Base-by-base conservation (phyloP, 2,329 filamentous ascomycete species). In the Fusarium floridanum region DNA sequence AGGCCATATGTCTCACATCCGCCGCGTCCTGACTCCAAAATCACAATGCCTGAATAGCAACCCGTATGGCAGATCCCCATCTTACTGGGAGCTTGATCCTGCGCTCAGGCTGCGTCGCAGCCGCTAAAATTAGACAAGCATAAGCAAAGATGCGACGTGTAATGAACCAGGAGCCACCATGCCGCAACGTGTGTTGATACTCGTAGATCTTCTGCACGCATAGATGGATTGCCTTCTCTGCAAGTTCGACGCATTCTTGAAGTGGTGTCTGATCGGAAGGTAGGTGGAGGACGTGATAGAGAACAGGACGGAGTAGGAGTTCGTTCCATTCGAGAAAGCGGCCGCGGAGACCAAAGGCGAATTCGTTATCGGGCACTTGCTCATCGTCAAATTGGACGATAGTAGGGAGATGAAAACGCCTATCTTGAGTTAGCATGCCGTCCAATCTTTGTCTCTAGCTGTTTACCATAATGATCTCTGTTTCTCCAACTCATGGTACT, bases 391-490 rank as follows among this genome's bases (percentile, higher is more conserved):
- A 73, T 16, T 64, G 65, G 11, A 73, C 68, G 9, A 62, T 67
- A 48, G 34, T 8, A 36, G 70, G 70, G 2, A 73, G 50, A 27
- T 71, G 61, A 16, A 53, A 55, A 14, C 43, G 57, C 68, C 70
- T 73, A 5, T 16, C 3, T 17, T 9, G 8, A 36, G 32, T 61
- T 4, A 64, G 37, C 14, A 16, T 27, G 20, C 22, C 1, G 17
- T 36, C 9, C 2, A 12, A 11, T 20, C n/a, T 17, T 14, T 53
- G 6, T 3, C 17, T 11, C 10, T 1, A 10, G n/a, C 22, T 14
- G 14, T 59, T 56, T n/a, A 72, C 69, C 68, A 72, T 16, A 60
- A 59, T 4, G 50, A 50, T 61, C 67, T 73, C 29, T 73, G 71
- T 41, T 66, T 57, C 17, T 72, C 66, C 12, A 50, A 34, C n/a